Conservation (phyloP, 78 protist genomes). For the Pelomyxa schiedti region DNA sequence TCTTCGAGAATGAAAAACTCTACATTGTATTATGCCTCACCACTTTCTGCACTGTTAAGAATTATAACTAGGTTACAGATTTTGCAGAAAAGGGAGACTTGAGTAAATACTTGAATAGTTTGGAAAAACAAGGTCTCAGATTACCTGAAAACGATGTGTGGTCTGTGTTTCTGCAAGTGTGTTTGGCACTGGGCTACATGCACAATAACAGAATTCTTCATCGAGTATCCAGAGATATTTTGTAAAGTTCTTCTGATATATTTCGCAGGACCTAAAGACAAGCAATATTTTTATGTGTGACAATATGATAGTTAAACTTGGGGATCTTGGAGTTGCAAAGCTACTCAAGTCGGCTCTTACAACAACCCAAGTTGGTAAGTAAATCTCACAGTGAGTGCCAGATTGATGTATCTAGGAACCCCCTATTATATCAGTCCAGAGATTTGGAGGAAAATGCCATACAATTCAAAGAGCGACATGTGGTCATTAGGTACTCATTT, state of each 20-base stretch:
- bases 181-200: constrained; percentile 17
- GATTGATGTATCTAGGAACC: constrained; percentile 21
- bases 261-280: constrained; percentile 14
- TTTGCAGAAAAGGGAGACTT: constrained; percentile 26
- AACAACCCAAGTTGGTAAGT: constrained; percentile 16
- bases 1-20: constrained; percentile 17
- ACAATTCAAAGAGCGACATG: constrained; percentile 54
- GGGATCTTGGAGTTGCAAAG: constrained; percentile 37
- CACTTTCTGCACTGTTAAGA: background rate
- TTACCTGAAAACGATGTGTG: constrained; percentile 34
- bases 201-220: constrained; percentile 23
- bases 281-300: background rate
- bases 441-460: constrained; percentile 35
- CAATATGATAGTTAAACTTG: constrained; percentile 1
- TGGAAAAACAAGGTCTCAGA: no score
- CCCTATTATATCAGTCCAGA: constrained; percentile 75
- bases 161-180: constrained; percentile 46
- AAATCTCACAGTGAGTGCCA: background rate
- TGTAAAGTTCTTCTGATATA: background rate
- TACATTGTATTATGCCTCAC: constrained; percentile 2
- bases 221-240: background rate
- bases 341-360: background rate
- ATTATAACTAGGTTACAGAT: constrained; percentile 12
- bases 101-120: background rate
- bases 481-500: constrained; percentile 55